Evolutionary conservation across 2,329 filamentous ascomycete genomes (phyloP), one percentile per base, ranked within the genome.

Genomic region (Fusarium dlaminii): DNA sequence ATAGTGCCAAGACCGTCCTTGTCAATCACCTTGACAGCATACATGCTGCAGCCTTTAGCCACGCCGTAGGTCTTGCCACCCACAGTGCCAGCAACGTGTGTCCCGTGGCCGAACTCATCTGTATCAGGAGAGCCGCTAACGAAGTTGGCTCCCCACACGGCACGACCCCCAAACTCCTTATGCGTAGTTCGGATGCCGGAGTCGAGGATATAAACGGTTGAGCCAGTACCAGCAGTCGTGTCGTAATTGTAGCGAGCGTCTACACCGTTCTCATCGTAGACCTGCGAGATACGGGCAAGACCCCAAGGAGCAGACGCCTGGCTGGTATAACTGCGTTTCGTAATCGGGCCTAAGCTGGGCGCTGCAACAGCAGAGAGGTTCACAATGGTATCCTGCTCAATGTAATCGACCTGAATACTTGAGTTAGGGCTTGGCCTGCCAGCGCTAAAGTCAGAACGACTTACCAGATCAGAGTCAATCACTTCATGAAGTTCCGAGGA

Each of bases 121-220:
- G 59, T 77, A 64, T 81, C 77, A 62, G 76, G 77, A 17, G 81
- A 73, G 45, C 76, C 57, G 8, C 42, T 60, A 1, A 78, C 34
- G n/a, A 72, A 75, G 40, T 80, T 82, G 51, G 70, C 68, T 24
- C 79, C 80, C 67, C 74, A 79, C 12, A 62, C 18, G 10, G 79
- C 80, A 13, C 79, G 76, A 13, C 77, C 77, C 1, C 2, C 36
- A 37, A 80, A 81, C 37, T 80, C 75, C 3, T 54, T 43, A 67
- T 87, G 85, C 4, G 78, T 60, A 18, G 77, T 79, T 15, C 78
- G 79, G 58, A 87, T 83, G 60, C 85, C 85, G 1, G 84, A 84
- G 70, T 87, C 85, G 60, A 86, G 79, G 8, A 87, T 70, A 64
- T 86, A 87, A 39, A 81, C 79, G 58, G 79, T 83, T 13, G 59